Conservation (phyloP, 1,139 yeast species). For the Suhomyces coccinellae region DNA sequence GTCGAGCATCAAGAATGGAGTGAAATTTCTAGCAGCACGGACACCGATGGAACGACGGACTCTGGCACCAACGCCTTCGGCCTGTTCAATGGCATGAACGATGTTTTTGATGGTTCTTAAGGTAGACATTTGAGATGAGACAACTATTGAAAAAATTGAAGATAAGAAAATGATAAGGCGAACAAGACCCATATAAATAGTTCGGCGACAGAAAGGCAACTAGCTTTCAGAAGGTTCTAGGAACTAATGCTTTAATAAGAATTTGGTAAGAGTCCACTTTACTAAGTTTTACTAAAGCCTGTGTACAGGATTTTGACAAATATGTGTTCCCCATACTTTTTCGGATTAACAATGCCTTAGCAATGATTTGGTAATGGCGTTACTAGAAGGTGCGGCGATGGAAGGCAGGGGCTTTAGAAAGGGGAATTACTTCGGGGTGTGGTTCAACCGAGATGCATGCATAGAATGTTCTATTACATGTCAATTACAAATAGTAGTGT, state of each 20-base stretch:
- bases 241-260: background rate
- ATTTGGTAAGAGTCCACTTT: background rate
- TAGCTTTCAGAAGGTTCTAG: conserved; percentile 1
- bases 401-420: no score
- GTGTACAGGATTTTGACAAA: background rate
- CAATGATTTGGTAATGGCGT: no score
- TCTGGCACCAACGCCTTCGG: conserved; percentile 86
- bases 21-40: conserved; percentile 63
- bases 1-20: conserved; percentile 84
- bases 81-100: conserved; percentile 68
- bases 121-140: conserved; percentile 5
- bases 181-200: conserved; percentile 10
- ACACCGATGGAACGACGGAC: conserved; percentile 84
- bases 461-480: no score
- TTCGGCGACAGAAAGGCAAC: background rate
- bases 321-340: background rate
- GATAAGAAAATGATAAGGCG: conserved; percentile 6
- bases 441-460: no score
- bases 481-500: no score
- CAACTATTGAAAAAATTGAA: conserved; percentile 1
- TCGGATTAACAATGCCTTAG: no score
- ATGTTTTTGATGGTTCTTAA: conserved; percentile 57
- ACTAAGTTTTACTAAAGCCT: background rate
- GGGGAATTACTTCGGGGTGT: no score
- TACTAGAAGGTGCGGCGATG: no score